Base-by-base conservation (phyloP, 495 filamentous ascomycete species). In the Lineolata rhizophorae region DNA sequence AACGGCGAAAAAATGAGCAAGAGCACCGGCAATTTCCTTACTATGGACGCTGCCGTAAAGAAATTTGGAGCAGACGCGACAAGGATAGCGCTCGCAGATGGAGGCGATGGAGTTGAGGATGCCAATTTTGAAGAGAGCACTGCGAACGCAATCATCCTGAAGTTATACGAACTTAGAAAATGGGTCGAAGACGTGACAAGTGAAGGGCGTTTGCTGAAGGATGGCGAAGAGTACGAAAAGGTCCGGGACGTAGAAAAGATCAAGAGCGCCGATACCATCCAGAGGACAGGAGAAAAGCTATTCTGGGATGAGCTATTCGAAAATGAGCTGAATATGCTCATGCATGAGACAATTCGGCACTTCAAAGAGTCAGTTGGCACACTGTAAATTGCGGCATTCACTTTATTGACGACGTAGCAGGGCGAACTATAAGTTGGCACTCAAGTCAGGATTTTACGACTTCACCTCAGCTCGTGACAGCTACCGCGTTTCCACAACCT, bases 1-100 rank as follows among this genome's bases (percentile, higher is more conserved):
- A 95, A 94, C 46, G 84, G 83, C 22, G 79, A 90, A 40, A 97
- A 94, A 62, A 94, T 95, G 87, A 72, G 67, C 52, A 97, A 97
- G 58, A 76, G 67, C 36, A 90, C 81, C 3, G 82, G 85, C 42
- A 94, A 94, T 56, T 97, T 97, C 59, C 62, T 97, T 45, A 97
- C 85, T 14, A 60, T 97, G 17, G 67, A 72, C 39, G 77, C 92
- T 30, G 67, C 79, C 3, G 70, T 84, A 13, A 68, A 73, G 41
- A 97, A 97, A 52, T 97, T 82, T 49, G 87, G 85, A 41, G 83
- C 87, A 5, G 85, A 94, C 54, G 85, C 85, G 12, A 75, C 77
- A 20, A 64, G 85, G 48, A 76, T 97, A 38, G 82, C 84, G 5
- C 70, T 97, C 34, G 83, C 85, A 19, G 87, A 97, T 55, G 82